A percentile compares a stretch with the other conserved stretches of the same genome.
Conservation (phyloP, 2,329 filamentous ascomycete genomes). For the Trichoderma asperellum region DNA sequence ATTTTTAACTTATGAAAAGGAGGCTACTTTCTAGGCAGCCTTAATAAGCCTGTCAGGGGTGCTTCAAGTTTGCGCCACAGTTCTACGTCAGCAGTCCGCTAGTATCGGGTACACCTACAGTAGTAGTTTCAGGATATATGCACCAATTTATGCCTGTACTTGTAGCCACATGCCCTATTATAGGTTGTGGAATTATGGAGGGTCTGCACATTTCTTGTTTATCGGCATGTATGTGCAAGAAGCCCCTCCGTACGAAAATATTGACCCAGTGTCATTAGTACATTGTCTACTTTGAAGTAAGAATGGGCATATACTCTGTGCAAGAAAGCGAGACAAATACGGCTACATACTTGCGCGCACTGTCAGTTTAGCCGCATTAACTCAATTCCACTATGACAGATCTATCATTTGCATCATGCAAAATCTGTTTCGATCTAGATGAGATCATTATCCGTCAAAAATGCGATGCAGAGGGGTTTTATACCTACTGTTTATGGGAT, state of each 20-base stretch:
- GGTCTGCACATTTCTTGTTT: background rate
- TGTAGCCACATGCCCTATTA: background rate
- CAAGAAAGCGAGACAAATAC: background rate
- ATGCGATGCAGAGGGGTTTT: background rate
- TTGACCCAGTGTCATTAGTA: background rate
- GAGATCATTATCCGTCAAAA: background rate
- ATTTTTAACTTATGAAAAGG: background rate
- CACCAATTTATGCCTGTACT: background rate
- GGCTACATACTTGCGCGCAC: no score
- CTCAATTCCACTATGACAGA: background rate
- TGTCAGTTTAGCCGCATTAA: background rate
- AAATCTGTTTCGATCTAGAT: background rate
- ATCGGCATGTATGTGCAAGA: no score
- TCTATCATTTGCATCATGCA: background rate
- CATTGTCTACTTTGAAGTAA: background rate
- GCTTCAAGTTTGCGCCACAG: constrained; percentile 15
- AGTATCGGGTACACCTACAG: background rate
- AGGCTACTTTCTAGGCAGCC: background rate
- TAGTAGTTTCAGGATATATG: background rate
- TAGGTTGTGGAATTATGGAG: background rate
- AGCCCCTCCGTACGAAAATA: background rate
- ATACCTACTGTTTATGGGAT: background rate
- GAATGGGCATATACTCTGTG: background rate
- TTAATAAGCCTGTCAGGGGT: constrained; percentile 8
- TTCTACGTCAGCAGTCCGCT: constrained; percentile 9